A percentile compares a stretch with the other conserved stretches of the same genome.
phyloP scores from a whole-genome alignment of 1,139 yeast genomes.

The Magnusiomyces tetraspermus region DNA sequence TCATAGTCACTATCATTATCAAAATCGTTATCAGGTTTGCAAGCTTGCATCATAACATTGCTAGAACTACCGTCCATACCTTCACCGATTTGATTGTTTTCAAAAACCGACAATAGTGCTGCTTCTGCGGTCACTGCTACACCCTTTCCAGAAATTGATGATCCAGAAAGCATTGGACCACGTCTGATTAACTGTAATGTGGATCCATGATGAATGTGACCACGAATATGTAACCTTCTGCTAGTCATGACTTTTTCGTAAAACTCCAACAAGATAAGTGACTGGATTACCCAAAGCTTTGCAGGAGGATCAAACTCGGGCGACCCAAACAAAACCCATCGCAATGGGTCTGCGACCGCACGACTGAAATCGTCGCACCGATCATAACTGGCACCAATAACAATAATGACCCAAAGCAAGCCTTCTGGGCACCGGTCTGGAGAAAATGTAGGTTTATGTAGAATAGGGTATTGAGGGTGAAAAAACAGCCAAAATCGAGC shows the following conservation, averaged over 20 bases:
- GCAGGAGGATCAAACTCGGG: constrained; percentile 50
- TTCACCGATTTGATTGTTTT: neutral
- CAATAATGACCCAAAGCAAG: constrained; percentile 45
- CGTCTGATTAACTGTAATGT: constrained; percentile 63
- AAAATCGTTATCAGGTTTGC: neutral
- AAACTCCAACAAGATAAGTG: constrained; percentile 52
- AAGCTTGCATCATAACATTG: constrained; percentile 2
- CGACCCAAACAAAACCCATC: constrained; percentile 52
- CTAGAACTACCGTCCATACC: constrained; percentile 6
- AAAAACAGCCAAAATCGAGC: constrained; percentile 46
- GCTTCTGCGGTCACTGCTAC: neutral
- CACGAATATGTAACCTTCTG: constrained; percentile 57
- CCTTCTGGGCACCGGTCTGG: constrained; percentile 46
- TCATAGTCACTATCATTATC: neutral
- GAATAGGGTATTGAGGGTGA: constrained; percentile 53
- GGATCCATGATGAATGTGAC: constrained; percentile 69
- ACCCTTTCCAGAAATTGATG: constrained; percentile 6
- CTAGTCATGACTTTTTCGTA: constrained; percentile 54
- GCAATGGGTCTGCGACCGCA: constrained; percentile 49
- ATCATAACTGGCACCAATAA: constrained; percentile 43
- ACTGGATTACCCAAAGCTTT: constrained; percentile 56
- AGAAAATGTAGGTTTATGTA: constrained; percentile 57
- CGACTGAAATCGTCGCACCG: constrained; percentile 35
- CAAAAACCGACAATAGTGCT: neutral
- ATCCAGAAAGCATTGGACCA: constrained; percentile 47